Base-by-base conservation (phyloP, 2,329 filamentous ascomycete genomes). In the Myriosclerotinia duriaeana region DNA sequence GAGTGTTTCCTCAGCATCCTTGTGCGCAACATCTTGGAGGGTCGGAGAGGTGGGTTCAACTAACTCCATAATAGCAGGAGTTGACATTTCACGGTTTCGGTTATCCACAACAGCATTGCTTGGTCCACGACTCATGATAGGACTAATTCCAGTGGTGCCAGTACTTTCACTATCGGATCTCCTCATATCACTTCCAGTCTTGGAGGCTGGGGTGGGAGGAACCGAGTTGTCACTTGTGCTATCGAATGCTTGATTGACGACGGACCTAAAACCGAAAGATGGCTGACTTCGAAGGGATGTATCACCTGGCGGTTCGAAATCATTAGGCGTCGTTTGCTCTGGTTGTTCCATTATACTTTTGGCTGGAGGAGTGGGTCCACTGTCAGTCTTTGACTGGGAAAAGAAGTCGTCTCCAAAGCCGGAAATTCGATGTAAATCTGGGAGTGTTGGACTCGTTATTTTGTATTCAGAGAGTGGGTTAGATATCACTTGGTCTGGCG, bases 161-260 rank as follows among this genome's bases (percentile, higher is more conserved):
- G 87, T 89, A 69, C 86, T 87, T 68, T 83, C 83, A 66, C 86
- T 89, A 70, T 88, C 84, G 64, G 84, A 87, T 68, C 87, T 79
- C 46, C 78, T 80, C n/a, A 87, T 77, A 52, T 78, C 82, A 64
- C 79, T 80, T n/a, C 76, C 77, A 65, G 78, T 77, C 46, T 78
- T 78, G 26, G 83, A 83, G 53, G 81, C 76, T 12, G 83, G 83
- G 3, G 83, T 83, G 12, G 81, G 79, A 4, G 85, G 84, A 53
- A 82, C 78, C 7, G 75, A 75, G 8, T 80, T 80, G 48, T 85
- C 84, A 68, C 86, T 82, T 9, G 60, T 79, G 55, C 82, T 80
- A 72, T 89, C 86, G 72, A 90, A 90, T 20, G 87, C 87, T 74
- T 88, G 84, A 71, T 89, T 80, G 5, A 90, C 87, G 17, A 85